phyloP scores from a whole-genome alignment of 139 green algal species.

The Chlamydomonas applanata region DNA sequence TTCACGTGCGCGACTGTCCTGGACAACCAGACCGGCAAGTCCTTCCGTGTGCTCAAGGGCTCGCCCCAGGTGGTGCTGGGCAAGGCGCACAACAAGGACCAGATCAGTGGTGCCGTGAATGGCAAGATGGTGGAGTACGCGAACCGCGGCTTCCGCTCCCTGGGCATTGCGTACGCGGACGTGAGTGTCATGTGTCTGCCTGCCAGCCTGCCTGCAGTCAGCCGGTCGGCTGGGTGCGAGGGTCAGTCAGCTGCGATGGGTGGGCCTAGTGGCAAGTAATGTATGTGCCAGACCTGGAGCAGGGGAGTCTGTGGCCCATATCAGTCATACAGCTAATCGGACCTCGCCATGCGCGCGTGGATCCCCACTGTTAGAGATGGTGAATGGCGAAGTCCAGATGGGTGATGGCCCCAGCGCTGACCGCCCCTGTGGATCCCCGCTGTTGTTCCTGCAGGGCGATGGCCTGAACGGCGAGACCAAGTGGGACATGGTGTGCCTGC shows the following conservation, averaged over 20 bases:
- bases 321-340: too few relatives aligned
- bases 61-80: slow-evolving; percentile 74
- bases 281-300: too few relatives aligned
- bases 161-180: slow-evolving; percentile 68
- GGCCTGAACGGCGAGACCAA: slow-evolving; percentile 34
- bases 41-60: slow-evolving; percentile 79
- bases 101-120: slow-evolving; percentile 54
- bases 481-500: slow-evolving; percentile 69
- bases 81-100: slow-evolving; percentile 51
- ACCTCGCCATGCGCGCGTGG: too few relatives aligned
- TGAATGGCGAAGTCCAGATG: too few relatives aligned
- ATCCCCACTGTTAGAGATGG: too few relatives aligned
- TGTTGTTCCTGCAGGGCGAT: slow-evolving; percentile 30
- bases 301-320: too few relatives aligned
- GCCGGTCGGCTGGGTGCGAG: too few relatives aligned
- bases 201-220: too few relatives aligned
- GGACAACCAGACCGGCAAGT: slow-evolving; percentile 43
- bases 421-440: too few relatives aligned
- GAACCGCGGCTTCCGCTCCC: slow-evolving; percentile 68
- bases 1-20: slow-evolving; percentile 65
- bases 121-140: slow-evolving; percentile 80
- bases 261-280: too few relatives aligned
- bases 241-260: too few relatives aligned
- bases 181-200: not conserved
- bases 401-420: too few relatives aligned